These are phyloP conservation scores for Mucor irregularis DNA, from an alignment of 371 early-diverging fungal genomes.

Conservation along the genomic window DNA sequence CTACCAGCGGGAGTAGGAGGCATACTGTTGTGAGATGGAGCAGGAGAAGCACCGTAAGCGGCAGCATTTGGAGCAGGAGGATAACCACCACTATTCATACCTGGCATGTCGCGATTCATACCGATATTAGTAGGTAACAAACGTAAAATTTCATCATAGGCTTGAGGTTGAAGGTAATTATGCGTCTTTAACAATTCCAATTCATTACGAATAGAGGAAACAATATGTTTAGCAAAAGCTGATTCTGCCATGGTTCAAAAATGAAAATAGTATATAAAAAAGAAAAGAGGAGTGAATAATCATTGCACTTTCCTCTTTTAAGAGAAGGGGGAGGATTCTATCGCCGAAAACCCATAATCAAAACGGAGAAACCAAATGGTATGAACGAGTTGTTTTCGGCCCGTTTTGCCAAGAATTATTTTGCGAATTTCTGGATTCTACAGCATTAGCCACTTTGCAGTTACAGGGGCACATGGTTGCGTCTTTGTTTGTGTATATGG, in stretches of 20 bases:
- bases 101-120: conserved; percentile 8
- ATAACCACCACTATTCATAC: neutral
- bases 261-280: no score
- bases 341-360: no score
- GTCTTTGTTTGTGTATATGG: no score
- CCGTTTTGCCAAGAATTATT: no score
- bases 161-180: conserved; percentile 33
- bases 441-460: no score
- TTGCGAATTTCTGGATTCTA: no score
- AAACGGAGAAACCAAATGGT: no score
- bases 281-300: no score
- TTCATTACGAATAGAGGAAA: conserved; percentile 45
- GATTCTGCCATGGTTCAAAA: conserved; percentile 33
- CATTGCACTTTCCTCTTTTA: no score
- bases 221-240: conserved; percentile 32
- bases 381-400: no score
- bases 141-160: conserved; percentile 37
- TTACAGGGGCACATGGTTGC: no score
- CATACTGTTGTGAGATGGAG: neutral
- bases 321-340: no score
- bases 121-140: conserved; percentile 32
- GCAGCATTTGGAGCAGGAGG: neutral
- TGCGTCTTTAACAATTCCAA: conserved; percentile 39
- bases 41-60: neutral
- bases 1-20: conserved; percentile 4